Evolutionary conservation across 306 rosid species (phyloP).

Genomic region (Prinsepia uniflora): DNA sequence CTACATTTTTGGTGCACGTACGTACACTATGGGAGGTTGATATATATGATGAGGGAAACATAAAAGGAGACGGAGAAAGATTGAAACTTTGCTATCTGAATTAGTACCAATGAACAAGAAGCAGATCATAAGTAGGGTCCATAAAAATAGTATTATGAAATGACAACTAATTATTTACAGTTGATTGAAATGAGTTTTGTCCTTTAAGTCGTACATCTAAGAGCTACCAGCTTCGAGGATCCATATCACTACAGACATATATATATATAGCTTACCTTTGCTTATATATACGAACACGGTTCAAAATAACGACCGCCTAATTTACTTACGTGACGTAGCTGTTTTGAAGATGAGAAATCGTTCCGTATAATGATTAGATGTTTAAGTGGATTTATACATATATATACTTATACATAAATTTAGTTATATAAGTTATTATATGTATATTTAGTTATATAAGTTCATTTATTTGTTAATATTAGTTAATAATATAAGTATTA

Average conservation of each 20-base stretch:
- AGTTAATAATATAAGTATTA: too few relatives aligned
- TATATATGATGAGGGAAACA: background rate
- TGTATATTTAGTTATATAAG: too few relatives aligned
- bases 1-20: background rate
- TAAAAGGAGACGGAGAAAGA: background rate
- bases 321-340: too few relatives aligned
- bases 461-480: too few relatives aligned
- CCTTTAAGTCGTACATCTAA: background rate
- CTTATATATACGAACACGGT: too few relatives aligned
- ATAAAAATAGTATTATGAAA: background rate
- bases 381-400: too few relatives aligned
- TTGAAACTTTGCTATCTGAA: background rate
- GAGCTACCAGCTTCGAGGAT: background rate
- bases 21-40: background rate
- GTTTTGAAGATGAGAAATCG: too few relatives aligned
- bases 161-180: constrained; percentile 1
- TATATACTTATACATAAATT: too few relatives aligned
- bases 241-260: background rate
- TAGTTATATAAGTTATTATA: too few relatives aligned
- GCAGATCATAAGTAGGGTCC: constrained; percentile 22
- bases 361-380: too few relatives aligned
- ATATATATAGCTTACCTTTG: too few relatives aligned
- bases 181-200: background rate
- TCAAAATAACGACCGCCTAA: too few relatives aligned
- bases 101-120: constrained; percentile 14